Conservation (phyloP, 371 early-diverging fungal species). For the Apophysomyces elegans region DNA sequence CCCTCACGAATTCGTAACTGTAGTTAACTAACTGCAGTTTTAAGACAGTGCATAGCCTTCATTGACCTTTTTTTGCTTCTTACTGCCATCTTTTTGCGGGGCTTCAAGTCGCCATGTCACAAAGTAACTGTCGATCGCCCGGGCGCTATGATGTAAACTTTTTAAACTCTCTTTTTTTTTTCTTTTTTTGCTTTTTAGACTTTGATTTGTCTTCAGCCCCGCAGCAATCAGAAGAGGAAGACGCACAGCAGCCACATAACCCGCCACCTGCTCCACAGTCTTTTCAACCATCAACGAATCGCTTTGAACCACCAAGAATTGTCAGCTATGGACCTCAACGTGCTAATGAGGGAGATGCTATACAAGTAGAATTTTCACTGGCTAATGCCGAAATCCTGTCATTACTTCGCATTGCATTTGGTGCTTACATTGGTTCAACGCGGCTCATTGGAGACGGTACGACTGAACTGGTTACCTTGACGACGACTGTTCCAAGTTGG, state of each 20-base stretch:
- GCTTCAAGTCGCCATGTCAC: slow-evolving; percentile 36
- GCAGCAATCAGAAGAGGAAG: slow-evolving; percentile 17
- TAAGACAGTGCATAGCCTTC: slow-evolving; percentile 3
- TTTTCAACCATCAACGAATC: slow-evolving; percentile 15
- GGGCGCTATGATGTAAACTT: not conserved
- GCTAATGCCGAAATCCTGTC: slow-evolving; percentile 16
- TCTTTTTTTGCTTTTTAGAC: slow-evolving; percentile 11
- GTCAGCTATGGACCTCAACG: slow-evolving; percentile 27
- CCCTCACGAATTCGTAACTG: slow-evolving; percentile 10
- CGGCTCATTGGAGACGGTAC: slow-evolving; percentile 21
- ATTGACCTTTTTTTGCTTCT: slow-evolving; percentile 9
- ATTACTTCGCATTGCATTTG: slow-evolving; percentile 26
- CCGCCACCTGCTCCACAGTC: slow-evolving; percentile 14
- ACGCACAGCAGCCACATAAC: not conserved
- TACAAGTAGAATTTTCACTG: slow-evolving; percentile 22
- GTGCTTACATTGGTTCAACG: slow-evolving; percentile 26
- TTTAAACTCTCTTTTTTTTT: not conserved
- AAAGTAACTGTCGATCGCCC: slow-evolving; percentile 19
- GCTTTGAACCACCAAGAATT: slow-evolving; percentile 26
- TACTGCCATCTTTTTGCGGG: slow-evolving; percentile 22
- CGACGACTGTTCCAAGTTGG: slow-evolving; percentile 23
- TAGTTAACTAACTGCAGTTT: slow-evolving; percentile 9
- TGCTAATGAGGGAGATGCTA: slow-evolving; percentile 23
- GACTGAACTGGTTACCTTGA: slow-evolving; percentile 20
- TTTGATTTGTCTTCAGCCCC: slow-evolving; percentile 21